Evolutionary conservation across 139 green algal species (phyloP), one percentile per base, ranked within the genome.

Genomic region (Bryopsis sp.): DNA sequence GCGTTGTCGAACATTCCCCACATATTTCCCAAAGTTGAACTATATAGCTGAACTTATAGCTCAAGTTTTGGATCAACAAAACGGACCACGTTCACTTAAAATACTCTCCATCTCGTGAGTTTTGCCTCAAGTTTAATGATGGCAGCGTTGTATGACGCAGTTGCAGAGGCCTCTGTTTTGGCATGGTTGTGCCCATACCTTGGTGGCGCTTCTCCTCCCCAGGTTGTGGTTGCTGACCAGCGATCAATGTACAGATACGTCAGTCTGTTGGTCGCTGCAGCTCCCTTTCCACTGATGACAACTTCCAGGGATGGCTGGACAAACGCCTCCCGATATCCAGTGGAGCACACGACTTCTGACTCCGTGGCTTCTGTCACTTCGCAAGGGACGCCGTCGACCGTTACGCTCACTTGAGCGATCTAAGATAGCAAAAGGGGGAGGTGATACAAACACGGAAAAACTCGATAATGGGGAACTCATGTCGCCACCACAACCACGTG

Each of bases 161-260:
- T n/a, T n/a, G n/a, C n/a, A n/a, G n/a, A n/a, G n/a, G n/a, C n/a
- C n/a, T n/a, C n/a, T n/a, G n/a, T n/a, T n/a, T n/a, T n/a, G n/a
- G n/a, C n/a, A n/a, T n/a, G n/a, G n/a, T n/a, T n/a, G n/a, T n/a
- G n/a, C n/a, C n/a, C 22, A 11, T 15, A 34, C 57, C 61, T 37
- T 1, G 85, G 85, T 2, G 81, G 82, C 5, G 38, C 50, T n/a
- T 48, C 34, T 36, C 77, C 77, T 26, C 78, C 84, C 85, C 85
- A 92, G 0, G 85, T 89, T 32, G 58, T 83, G 15, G 39, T 39
- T 19, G 67, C 48, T 38, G 60, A 80, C 85, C 85, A 92, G 2
- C 47, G 29, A 37, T 82, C 76, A 36, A 72, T 76, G 67, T 82
- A 78, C 32, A 60, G 47, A 35, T 67, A 72, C 28, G 11, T 1